Percentiles rank a stretch among this genome's conserved stretches.
Evolutionary conservation across 2,329 filamentous ascomycete genomes (phyloP).

Genomic region (Fusarium sp.): DNA sequence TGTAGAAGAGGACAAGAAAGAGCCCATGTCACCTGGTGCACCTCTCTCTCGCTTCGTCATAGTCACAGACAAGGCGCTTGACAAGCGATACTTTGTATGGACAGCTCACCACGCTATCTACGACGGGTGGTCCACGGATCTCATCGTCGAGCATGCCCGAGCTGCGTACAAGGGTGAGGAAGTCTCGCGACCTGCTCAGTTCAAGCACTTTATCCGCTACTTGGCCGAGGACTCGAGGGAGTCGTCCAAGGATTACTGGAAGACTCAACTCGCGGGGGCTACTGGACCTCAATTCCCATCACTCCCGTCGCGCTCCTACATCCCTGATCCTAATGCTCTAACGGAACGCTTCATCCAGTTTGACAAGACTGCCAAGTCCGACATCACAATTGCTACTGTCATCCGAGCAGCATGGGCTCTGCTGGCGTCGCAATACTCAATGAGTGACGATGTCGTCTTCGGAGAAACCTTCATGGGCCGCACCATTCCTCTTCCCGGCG

Average conservation of each 20-base stretch:
- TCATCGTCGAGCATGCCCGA: slow-evolving; percentile 43
- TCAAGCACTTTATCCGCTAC: slow-evolving; percentile 47
- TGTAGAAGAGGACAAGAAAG: slow-evolving; percentile 55
- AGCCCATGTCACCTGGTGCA: slow-evolving; percentile 57
- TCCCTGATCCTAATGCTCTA: slow-evolving; percentile 39
- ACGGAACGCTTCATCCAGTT: slow-evolving; percentile 36
- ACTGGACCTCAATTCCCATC: slow-evolving; percentile 46
- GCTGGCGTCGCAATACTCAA: slow-evolving; percentile 45
- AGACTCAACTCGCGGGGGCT: slow-evolving; percentile 40
- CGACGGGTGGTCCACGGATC: slow-evolving; percentile 49
- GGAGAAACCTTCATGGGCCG: slow-evolving; percentile 51
- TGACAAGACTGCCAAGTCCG: slow-evolving; percentile 37
- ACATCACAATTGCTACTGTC: slow-evolving; percentile 44
- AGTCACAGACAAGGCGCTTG: slow-evolving; percentile 46
- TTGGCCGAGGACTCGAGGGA: slow-evolving; percentile 37
- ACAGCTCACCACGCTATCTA: slow-evolving; percentile 52
- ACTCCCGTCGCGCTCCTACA: slow-evolving; percentile 44
- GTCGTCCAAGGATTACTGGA: slow-evolving; percentile 42
- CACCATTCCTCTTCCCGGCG: slow-evolving; percentile 45
- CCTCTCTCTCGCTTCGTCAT: slow-evolving; percentile 59
- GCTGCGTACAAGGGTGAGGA: slow-evolving; percentile 37
- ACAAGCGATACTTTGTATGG: slow-evolving; percentile 51
- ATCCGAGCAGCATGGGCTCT: slow-evolving; percentile 50
- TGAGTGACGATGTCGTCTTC: slow-evolving; percentile 49
- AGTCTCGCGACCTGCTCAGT: slow-evolving; percentile 42